A percentile compares a stretch with the other conserved stretches of the same genome.
phyloP scores from a whole-genome alignment of 805 yeast species.

The Komagataella pastoris region DNA sequence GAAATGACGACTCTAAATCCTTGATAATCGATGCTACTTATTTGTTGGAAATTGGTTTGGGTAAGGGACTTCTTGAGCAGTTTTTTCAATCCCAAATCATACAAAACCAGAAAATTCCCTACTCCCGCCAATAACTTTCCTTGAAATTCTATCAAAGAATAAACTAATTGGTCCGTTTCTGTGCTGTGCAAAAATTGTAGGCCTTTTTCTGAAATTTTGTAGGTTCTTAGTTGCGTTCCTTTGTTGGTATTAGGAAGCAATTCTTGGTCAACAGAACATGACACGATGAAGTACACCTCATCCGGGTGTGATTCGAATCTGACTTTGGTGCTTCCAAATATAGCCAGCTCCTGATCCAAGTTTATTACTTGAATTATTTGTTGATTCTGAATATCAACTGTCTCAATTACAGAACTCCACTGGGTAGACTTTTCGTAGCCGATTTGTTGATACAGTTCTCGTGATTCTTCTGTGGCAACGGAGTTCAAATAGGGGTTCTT shows the following conservation, averaged over 20 bases:
- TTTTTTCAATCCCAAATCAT: conserved; percentile 70
- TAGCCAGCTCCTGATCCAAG: conserved; percentile 27
- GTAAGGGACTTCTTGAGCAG: conserved; percentile 53
- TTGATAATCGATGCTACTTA: conserved; percentile 39
- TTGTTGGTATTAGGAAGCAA: conserved; percentile 15
- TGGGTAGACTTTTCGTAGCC: conserved; percentile 19
- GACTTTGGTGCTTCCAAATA: conserved; percentile 22
- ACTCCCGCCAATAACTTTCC: conserved; percentile 51
- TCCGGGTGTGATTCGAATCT: conserved; percentile 15
- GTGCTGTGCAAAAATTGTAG: conserved; percentile 51
- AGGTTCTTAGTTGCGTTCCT: conserved; percentile 22
- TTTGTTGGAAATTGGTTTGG: conserved; percentile 28
- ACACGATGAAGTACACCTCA: conserved; percentile 27
- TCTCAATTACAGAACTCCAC: conserved; percentile 47
- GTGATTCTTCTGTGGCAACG: conserved; percentile 14
- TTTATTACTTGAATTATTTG: conserved; percentile 29
- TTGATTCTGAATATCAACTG: conserved; percentile 21
- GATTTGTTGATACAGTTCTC: conserved; percentile 29
- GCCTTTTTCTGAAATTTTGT: conserved; percentile 20
- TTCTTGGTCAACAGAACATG: conserved; percentile 20
- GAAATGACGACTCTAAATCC: conserved; percentile 55
- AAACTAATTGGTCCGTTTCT: conserved; percentile 28
- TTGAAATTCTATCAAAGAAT: conserved; percentile 39
- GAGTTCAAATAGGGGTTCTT: conserved; percentile 17
- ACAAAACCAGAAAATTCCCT: conserved; percentile 39